Evolutionary conservation across 306 rosid genomes (phyloP).

Genomic region (Lablab purpureus): DNA sequence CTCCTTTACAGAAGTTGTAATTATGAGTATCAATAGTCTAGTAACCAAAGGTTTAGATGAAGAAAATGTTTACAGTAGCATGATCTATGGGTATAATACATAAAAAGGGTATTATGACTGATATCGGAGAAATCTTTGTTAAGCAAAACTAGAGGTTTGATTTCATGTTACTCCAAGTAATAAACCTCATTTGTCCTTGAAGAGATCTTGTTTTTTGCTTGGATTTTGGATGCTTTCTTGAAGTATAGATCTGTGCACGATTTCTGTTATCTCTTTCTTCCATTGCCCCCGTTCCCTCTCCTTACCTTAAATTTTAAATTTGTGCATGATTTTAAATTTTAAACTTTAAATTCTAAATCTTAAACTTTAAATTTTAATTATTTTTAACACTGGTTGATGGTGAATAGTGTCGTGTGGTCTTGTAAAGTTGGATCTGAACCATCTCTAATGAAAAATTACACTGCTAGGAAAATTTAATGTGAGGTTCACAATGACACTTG

Average conservation of each 20-base stretch:
- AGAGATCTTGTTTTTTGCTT: constrained; percentile 17
- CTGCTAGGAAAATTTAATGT: too few species aligned
- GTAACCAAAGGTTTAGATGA: constrained; percentile 7
- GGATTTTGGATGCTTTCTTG: not conserved
- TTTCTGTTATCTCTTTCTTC: constrained; percentile 5
- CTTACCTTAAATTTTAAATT: too few species aligned
- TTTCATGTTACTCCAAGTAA: not conserved
- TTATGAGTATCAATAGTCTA: not conserved
- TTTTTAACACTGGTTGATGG: too few species aligned
- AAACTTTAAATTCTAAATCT: too few species aligned
- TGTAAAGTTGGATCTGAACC: too few species aligned
- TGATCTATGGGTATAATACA: not conserved
- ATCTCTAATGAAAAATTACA: too few species aligned
- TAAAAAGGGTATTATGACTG: constrained; percentile 15
- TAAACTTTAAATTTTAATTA: too few species aligned
- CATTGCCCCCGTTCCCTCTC: not conserved
- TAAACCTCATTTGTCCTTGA: not conserved
- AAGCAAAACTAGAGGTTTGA: constrained; percentile 6
- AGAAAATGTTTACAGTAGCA: constrained; percentile 6
- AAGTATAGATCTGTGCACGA: not conserved
- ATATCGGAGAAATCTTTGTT: constrained; percentile 20
- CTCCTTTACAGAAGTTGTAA: constrained; percentile 2
- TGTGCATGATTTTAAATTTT: too few species aligned
- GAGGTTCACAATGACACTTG: too few species aligned
- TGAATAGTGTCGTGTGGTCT: too few species aligned